These are phyloP conservation scores for Bacidia rubella DNA, from an alignment of 495 filamentous ascomycete species.

Conservation along the genomic window DNA sequence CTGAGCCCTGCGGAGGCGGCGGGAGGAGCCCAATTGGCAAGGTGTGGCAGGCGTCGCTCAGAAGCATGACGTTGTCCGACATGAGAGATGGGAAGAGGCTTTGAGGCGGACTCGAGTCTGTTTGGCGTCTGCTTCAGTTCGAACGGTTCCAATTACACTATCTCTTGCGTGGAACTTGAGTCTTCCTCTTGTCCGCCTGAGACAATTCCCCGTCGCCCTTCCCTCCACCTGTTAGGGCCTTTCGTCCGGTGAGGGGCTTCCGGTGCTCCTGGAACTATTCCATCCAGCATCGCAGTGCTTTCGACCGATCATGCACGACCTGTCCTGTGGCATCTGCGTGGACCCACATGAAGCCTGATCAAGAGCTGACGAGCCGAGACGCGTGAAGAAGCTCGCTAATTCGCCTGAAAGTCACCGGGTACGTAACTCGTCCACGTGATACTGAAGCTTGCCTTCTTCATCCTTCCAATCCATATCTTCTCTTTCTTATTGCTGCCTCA, in stretches of 20 bases:
- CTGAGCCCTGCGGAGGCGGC: too few relatives aligned
- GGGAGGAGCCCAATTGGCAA: too few relatives aligned
- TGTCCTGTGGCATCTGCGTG: neutral
- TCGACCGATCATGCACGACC: neutral
- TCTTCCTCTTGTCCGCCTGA: too few relatives aligned
- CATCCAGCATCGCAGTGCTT: neutral
- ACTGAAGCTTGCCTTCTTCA: too few relatives aligned
- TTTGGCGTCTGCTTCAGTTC: too few relatives aligned
- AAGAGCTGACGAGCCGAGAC: neutral
- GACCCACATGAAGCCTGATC: neutral
- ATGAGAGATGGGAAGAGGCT: too few relatives aligned
- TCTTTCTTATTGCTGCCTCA: neutral
- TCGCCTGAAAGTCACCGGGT: neutral
- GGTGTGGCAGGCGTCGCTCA: too few relatives aligned
- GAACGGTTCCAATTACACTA: too few relatives aligned
- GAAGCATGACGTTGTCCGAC: too few relatives aligned
- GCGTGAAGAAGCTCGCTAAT: neutral
- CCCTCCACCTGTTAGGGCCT: neutral
- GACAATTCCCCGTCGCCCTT: neutral
- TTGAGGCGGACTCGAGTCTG: too few relatives aligned
- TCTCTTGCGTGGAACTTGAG: too few relatives aligned
- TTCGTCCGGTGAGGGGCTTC: constrained; percentile 4
- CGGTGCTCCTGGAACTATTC: neutral
- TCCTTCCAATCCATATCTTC: neutral
- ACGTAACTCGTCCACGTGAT: neutral